Evolutionary conservation across 176 grass and related monocot genomes (phyloP).

Genomic region (Leersia perrieri): DNA sequence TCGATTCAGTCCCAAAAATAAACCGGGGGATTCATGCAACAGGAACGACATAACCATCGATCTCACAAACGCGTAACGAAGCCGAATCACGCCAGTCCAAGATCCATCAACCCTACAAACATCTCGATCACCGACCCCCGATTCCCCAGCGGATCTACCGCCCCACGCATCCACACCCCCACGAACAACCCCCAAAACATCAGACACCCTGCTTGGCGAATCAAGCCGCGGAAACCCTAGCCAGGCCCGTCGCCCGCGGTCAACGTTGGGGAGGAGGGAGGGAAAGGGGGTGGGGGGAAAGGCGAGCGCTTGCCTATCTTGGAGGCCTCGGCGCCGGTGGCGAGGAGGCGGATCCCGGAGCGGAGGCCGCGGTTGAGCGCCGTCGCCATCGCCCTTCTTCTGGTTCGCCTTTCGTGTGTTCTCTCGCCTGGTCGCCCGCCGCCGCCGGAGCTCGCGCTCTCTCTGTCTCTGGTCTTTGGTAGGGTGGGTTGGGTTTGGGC

Average conservation of each 20-base stretch:
- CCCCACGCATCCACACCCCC: neutral
- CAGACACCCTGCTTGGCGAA: neutral
- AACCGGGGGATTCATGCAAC: neutral
- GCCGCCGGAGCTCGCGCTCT: conserved; percentile 26
- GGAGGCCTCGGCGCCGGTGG: conserved; percentile 50
- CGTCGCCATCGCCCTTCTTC: conserved; percentile 39
- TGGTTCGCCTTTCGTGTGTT: conserved; percentile 24
- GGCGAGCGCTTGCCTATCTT: conserved; percentile 50
- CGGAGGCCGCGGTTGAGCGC: conserved; percentile 65
- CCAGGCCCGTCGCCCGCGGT: neutral
- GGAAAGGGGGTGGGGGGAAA: neutral
- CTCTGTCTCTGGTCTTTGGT: neutral
- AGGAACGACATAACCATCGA: neutral
- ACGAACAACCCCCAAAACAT: neutral
- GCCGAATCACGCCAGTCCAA: neutral
- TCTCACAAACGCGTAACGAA: neutral
- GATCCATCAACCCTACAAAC: neutral
- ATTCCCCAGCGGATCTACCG: conserved; percentile 19
- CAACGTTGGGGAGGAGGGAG: neutral
- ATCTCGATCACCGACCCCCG: neutral
- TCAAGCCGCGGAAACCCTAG: conserved; percentile 23
- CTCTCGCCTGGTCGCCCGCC: conserved; percentile 46
- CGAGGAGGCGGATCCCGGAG: conserved; percentile 58
- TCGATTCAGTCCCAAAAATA: neutral
- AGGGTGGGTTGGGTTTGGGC: neutral